Conservation (phyloP, 495 filamentous ascomycete genomes). For the Annulohypoxylon maeteangense region DNA sequence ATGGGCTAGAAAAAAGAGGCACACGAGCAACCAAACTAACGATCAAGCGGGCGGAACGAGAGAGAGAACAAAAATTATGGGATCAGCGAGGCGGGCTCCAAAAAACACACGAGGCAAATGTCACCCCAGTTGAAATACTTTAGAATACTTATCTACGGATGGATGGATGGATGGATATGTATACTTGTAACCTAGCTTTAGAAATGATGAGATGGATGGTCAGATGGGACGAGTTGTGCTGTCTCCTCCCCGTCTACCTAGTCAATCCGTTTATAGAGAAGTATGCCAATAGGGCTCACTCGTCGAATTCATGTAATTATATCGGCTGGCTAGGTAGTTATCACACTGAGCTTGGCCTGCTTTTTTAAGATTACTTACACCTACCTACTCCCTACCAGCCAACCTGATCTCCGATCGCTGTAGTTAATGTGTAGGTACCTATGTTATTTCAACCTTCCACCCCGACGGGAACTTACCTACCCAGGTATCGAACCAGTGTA, state of each 20-base stretch:
- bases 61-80: neutral
- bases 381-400: neutral
- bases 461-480: neutral
- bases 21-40: constrained; percentile 2
- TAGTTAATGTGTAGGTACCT: neutral
- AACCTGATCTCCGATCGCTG: neutral
- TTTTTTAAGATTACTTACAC: neutral
- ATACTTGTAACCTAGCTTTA: constrained; percentile 6
- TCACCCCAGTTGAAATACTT: constrained; percentile 10
- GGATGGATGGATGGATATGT: neutral
- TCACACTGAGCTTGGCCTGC: neutral
- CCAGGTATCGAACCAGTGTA: neutral
- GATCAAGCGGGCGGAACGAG: constrained; percentile 2
- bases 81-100: constrained; percentile 2
- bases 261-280: too few relatives aligned
- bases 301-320: neutral
- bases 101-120: neutral
- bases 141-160: neutral
- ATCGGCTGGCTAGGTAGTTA: neutral
- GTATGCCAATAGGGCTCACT: neutral
- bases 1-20: constrained; percentile 11
- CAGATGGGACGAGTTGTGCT: neutral
- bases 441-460: neutral
- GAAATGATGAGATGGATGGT: constrained; percentile 11
- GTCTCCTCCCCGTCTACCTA: too few relatives aligned